Conservation (phyloP, 768 basidiomycete species). For the Russula emetica region DNA sequence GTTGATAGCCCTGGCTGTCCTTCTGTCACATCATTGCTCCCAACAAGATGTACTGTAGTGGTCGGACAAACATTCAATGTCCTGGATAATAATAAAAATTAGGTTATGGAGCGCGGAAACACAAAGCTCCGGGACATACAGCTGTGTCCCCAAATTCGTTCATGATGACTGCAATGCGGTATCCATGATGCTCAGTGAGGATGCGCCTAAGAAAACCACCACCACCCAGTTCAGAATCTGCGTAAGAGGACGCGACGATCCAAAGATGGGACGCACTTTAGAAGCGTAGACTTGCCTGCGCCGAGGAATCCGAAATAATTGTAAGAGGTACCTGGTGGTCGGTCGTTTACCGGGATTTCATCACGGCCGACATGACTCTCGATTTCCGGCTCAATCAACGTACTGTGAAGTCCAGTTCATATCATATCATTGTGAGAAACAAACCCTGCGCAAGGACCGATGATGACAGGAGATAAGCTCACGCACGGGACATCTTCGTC, state of each 20-base stretch:
- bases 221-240: not conserved
- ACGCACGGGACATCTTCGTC: conserved; percentile 22
- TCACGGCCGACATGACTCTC: not conserved
- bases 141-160: conserved; percentile 97
- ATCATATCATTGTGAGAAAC: not conserved
- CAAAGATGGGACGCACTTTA: conserved; percentile 51
- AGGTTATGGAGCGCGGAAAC: conserved; percentile 19
- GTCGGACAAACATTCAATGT: conserved; percentile 73
- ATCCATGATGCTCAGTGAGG: conserved; percentile 88
- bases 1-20: conserved; percentile 78
- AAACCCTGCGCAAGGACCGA: not conserved
- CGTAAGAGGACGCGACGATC: not conserved
- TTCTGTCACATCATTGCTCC: conserved; percentile 2
- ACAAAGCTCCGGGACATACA: conserved; percentile 41
- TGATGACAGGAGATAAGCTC: not conserved
- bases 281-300: conserved; percentile 88
- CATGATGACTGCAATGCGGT: conserved; percentile 96
- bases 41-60: not conserved
- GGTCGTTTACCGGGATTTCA: conserved; percentile 1
- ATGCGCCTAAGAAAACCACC: conserved; percentile 56
- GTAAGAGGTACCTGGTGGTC: conserved; percentile 69
- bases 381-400: conserved; percentile 7
- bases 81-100: conserved; percentile 43
- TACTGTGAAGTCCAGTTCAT: not conserved
- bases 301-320: conserved; percentile 93